phyloP scores from a whole-genome alignment of 2,329 filamentous ascomycete species.

The Xylaria sp. region DNA sequence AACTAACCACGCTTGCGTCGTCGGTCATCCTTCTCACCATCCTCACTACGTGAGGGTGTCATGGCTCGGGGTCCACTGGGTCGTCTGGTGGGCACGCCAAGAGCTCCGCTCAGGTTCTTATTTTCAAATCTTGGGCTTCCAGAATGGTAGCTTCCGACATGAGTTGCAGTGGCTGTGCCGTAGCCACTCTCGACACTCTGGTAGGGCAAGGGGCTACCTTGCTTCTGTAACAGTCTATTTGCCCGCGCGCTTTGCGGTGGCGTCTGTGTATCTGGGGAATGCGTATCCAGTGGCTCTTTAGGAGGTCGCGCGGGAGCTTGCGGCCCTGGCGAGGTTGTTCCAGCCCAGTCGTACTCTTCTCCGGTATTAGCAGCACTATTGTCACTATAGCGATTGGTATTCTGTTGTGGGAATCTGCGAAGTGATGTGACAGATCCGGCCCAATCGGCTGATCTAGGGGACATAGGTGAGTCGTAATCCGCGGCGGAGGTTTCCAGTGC shows the following conservation, averaged over 20 bases:
- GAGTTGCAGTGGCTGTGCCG: constrained; percentile 59
- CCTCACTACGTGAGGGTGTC: constrained; percentile 65
- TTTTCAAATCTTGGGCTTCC: constrained; percentile 67
- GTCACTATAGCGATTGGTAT: constrained; percentile 62
- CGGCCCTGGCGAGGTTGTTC: constrained; percentile 57
- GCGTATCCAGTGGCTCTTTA: constrained; percentile 68
- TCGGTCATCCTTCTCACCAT: constrained; percentile 59
- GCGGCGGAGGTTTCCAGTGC: constrained; percentile 79
- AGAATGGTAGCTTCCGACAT: constrained; percentile 59
- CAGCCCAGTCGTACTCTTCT: constrained; percentile 56
- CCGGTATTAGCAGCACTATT: constrained; percentile 54
- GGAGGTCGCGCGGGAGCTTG: constrained; percentile 67
- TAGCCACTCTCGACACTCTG: constrained; percentile 67
- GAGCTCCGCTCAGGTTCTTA: constrained; percentile 65
- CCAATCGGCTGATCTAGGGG: constrained; percentile 71
- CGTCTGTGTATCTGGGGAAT: constrained; percentile 52
- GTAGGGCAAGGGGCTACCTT: constrained; percentile 66
- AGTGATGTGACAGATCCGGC: constrained; percentile 70
- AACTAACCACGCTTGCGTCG: constrained; percentile 68
- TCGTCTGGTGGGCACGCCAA: constrained; percentile 63
- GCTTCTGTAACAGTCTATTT: constrained; percentile 63
- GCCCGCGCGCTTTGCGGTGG: constrained; percentile 61
- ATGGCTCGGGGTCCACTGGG: constrained; percentile 70
- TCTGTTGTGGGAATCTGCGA: constrained; percentile 60
- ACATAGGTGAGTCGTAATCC: constrained; percentile 71